Percentiles rank a stretch among this genome's conserved stretches.
These are phyloP conservation scores for Candida vartiovaarae DNA, from an alignment of 805 yeast species.

Conservation along the genomic window DNA sequence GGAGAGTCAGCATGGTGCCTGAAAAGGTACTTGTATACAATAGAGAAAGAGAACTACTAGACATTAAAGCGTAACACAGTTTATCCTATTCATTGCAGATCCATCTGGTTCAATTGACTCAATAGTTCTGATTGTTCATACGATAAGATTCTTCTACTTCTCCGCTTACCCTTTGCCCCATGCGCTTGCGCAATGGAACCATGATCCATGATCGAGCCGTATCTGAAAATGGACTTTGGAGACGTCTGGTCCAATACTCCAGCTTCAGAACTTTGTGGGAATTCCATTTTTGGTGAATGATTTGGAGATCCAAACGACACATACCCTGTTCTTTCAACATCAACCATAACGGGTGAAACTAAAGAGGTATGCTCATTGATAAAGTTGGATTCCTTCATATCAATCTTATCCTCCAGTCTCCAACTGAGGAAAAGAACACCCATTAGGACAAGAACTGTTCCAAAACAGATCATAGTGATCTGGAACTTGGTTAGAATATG, in stretches of 20 bases:
- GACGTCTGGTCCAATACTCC: neutral
- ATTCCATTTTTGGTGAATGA: conserved; percentile 5
- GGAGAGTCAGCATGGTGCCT: conserved; percentile 20
- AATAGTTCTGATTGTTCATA: conserved; percentile 47
- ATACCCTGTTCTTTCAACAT: conserved; percentile 22
- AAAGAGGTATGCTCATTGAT: conserved; percentile 9
- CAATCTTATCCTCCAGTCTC: conserved; percentile 31
- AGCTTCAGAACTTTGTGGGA: neutral
- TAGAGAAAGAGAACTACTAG: conserved; percentile 1
- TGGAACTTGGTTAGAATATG: conserved; percentile 27
- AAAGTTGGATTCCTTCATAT: conserved; percentile 17
- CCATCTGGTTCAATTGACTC: conserved; percentile 32
- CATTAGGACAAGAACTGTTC: conserved; percentile 32
- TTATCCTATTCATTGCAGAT: neutral
- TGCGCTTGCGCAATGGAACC: neutral
- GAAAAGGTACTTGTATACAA: too few species aligned
- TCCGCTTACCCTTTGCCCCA: conserved; percentile 4
- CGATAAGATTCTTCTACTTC: conserved; percentile 34
- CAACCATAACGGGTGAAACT: conserved; percentile 12
- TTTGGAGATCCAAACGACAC: conserved; percentile 35
- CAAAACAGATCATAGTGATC: conserved; percentile 40
- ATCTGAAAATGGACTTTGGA: conserved; percentile 1
- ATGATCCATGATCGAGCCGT: conserved; percentile 1
- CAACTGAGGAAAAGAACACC: conserved; percentile 68
- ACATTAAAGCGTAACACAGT: neutral